Evolutionary conservation across 2,329 filamentous ascomycete species (phyloP).

Genomic region (Paraconiothyrium sp.): DNA sequence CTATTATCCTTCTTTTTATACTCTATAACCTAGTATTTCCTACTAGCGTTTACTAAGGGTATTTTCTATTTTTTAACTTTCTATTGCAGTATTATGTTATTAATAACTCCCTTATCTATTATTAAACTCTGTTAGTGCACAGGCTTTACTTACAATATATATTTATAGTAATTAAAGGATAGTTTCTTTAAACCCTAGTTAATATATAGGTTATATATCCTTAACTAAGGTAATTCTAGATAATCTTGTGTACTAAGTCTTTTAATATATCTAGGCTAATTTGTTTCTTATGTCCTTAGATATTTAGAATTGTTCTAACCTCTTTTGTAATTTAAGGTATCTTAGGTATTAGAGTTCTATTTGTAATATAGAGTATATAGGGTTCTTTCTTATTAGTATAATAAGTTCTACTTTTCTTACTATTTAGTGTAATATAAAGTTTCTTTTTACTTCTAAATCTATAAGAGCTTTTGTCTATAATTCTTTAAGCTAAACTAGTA

Average conservation of each 20-base stretch:
- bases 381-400: too few species aligned
- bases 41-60: neutral
- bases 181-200: too few species aligned
- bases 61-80: neutral
- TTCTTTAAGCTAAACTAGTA: constrained; percentile 2
- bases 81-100: neutral
- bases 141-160: neutral
- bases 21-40: neutral
- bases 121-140: neutral
- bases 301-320: too few species aligned
- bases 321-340: too few species aligned
- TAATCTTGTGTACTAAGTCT: too few species aligned
- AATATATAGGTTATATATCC: neutral
- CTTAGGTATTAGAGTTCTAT: too few species aligned
- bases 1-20: neutral
- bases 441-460: neutral
- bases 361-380: too few species aligned
- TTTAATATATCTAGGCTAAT: too few species aligned
- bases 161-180: neutral
- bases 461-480: neutral
- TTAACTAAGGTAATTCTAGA: too few species aligned
- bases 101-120: neutral
- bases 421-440: constrained; percentile 1
- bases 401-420: neutral
- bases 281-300: too few species aligned